Evolutionary conservation across 2,329 filamentous ascomycete genomes (phyloP).

Genomic region (Alternaria solani): DNA sequence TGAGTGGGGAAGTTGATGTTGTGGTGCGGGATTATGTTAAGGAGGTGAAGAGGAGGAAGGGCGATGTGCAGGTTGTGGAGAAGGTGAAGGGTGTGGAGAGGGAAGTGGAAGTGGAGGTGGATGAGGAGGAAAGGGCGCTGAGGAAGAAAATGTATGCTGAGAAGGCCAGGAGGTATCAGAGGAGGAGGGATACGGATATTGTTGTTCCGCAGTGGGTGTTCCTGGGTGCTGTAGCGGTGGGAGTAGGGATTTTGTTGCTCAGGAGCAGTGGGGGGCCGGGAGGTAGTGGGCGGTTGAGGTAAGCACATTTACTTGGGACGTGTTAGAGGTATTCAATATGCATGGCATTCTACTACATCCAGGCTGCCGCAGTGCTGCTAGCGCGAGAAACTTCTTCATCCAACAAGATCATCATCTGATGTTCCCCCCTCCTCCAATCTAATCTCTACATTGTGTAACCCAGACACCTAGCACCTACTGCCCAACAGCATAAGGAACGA

Average conservation of each 20-base stretch:
- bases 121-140: background rate
- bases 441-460: too few relatives aligned
- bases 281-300: background rate
- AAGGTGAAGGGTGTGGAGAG: background rate
- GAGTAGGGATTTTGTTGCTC: background rate
- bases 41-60: conserved; percentile 1
- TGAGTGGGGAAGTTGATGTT: conserved; percentile 31
- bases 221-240: background rate
- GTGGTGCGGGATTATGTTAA: conserved; percentile 34
- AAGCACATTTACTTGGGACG: too few relatives aligned
- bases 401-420: too few relatives aligned
- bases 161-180: background rate
- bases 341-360: too few relatives aligned
- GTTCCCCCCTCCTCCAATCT: too few relatives aligned
- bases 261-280: conserved; percentile 5
- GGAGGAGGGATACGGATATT: background rate
- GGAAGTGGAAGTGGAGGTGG: too few relatives aligned
- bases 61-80: background rate
- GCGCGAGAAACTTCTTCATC: too few relatives aligned
- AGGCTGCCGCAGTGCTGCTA: too few relatives aligned
- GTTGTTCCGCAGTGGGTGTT: conserved; percentile 9
- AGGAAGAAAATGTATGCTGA: conserved; percentile 4
- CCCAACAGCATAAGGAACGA: background rate
- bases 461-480: background rate
- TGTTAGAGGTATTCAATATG: too few relatives aligned